Conservation (phyloP, 805 yeast species). For the Schwanniomyces occidentalis region DNA sequence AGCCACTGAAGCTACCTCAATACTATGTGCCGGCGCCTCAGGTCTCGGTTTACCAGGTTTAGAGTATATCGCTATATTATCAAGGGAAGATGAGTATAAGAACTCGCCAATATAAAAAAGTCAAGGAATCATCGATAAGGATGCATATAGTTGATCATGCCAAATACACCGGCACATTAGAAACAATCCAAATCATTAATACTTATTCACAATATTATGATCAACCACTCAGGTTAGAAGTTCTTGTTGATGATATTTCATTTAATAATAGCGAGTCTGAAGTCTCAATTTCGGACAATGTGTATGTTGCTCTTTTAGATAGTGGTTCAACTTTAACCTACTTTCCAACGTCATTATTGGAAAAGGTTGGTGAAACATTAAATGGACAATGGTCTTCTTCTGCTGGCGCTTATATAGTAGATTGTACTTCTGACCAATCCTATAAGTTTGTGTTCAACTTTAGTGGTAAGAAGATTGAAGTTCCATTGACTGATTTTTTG, state of each 20-base stretch:
- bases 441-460: constrained; percentile 24
- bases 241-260: constrained; percentile 44
- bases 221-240: constrained; percentile 47
- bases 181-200: constrained; percentile 44
- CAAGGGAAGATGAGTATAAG: constrained; percentile 29
- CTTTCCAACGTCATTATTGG: constrained; percentile 36
- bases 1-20: constrained; percentile 62
- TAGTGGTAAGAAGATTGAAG: constrained; percentile 8
- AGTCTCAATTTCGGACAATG: constrained; percentile 15
- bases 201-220: constrained; percentile 23
- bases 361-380: constrained; percentile 32
- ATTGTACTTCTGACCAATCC: constrained; percentile 33
- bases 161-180: constrained; percentile 35
- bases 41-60: constrained; percentile 72
- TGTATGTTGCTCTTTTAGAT: constrained; percentile 25
- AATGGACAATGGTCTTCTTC: constrained; percentile 41
- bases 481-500: constrained; percentile 6
- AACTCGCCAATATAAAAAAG: constrained; percentile 36
- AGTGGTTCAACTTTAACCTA: constrained; percentile 32
- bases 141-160: constrained; percentile 40
- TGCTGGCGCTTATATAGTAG: constrained; percentile 46
- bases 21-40: constrained; percentile 68
- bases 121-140: constrained; percentile 33
- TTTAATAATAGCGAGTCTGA: constrained; percentile 13
- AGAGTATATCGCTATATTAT: constrained; percentile 60